Conservation (phyloP, 2,329 filamentous ascomycete genomes). For the Verticillium albo-atrum region DNA sequence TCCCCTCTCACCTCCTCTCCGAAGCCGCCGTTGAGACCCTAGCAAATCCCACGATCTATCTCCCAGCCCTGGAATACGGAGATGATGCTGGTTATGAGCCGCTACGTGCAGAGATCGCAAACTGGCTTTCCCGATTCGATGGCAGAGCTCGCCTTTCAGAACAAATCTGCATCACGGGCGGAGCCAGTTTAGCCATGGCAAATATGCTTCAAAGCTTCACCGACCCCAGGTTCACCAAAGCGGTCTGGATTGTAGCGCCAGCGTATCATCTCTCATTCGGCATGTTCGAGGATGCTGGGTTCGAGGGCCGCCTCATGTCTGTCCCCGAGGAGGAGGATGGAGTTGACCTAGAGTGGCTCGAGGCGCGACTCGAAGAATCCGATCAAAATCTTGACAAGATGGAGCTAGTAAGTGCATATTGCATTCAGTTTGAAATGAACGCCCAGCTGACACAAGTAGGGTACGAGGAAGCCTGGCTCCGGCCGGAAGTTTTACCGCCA, state of each 20-base stretch:
- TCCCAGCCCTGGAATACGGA: conserved; percentile 69
- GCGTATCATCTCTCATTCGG: conserved; percentile 80
- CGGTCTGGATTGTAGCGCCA: conserved; percentile 77
- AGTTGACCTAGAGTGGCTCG: conserved; percentile 61
- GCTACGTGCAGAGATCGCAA: conserved; percentile 63
- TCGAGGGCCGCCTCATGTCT: conserved; percentile 60
- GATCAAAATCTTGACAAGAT: conserved; percentile 17
- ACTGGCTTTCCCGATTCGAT: conserved; percentile 67
- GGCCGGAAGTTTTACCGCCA: conserved; percentile 75
- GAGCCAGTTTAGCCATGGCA: conserved; percentile 78
- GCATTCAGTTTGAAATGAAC: not conserved
- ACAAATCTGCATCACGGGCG: conserved; percentile 76
- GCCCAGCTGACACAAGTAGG: not conserved
- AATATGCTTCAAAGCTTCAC: conserved; percentile 75
- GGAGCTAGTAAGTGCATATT: conserved; percentile 8
- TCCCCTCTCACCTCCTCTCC: conserved; percentile 61
- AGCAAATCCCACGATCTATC: conserved; percentile 50
- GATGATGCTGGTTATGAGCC: conserved; percentile 70
- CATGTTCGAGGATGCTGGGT: conserved; percentile 78
- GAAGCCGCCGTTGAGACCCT: conserved; percentile 58
- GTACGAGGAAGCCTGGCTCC: not conserved
- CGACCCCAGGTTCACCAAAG: conserved; percentile 69
- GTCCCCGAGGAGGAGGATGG: conserved; percentile 77
- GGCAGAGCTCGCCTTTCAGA: conserved; percentile 33
- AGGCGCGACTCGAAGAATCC: conserved; percentile 33